Evolutionary conservation across 306 rosid genomes (phyloP).

Genomic region (Castanea crenata): DNA sequence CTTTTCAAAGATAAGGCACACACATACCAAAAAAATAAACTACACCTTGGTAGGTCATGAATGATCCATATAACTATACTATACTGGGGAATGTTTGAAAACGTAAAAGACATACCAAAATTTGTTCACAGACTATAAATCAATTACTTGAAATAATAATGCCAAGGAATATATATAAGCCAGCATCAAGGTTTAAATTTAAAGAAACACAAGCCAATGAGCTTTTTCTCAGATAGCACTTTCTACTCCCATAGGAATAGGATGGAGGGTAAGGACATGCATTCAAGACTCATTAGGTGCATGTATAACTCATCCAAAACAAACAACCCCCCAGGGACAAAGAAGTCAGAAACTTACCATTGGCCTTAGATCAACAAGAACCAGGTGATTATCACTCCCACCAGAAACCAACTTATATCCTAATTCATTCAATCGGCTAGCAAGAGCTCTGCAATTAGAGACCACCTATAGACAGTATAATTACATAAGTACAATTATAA

Average conservation of each 20-base stretch:
- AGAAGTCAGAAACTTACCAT: constrained; percentile 50
- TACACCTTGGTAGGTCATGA: too few species aligned
- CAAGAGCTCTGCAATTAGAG: constrained; percentile 87
- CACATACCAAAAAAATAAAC: too few species aligned
- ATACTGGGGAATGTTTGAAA: too few species aligned
- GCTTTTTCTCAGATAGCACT: neutral
- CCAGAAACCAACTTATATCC: constrained; percentile 92
- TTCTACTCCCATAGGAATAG: neutral
- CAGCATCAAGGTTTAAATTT: neutral
- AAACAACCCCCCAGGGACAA: neutral
- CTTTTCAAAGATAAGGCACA: too few species aligned
- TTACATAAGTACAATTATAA: neutral
- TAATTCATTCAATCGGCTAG: constrained; percentile 52
- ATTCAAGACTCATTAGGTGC: neutral
- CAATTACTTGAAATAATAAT: too few species aligned
- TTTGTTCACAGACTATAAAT: too few species aligned
- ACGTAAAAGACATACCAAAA: too few species aligned
- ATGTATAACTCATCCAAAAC: neutral
- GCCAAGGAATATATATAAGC: too few species aligned
- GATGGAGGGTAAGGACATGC: neutral
- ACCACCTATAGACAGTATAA: constrained; percentile 56
- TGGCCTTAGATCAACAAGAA: constrained; percentile 92
- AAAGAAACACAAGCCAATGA: too few species aligned
- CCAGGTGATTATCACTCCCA: constrained; percentile 91
- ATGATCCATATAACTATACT: too few species aligned